Evolutionary conservation across 2,329 filamentous ascomycete species (phyloP).

Genomic region (Cytospora piceae): DNA sequence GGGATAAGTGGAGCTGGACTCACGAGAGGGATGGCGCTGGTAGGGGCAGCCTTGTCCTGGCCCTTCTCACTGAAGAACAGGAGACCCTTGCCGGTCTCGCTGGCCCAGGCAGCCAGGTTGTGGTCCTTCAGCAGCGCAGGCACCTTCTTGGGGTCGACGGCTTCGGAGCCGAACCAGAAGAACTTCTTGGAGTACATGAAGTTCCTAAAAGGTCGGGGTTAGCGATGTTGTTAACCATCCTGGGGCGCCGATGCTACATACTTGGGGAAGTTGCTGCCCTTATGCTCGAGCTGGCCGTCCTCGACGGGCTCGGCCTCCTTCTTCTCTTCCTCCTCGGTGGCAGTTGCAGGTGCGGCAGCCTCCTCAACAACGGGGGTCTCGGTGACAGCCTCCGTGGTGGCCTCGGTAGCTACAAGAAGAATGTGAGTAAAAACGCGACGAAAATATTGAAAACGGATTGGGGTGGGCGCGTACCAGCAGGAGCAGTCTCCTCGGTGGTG

Average conservation of each 20-base stretch:
- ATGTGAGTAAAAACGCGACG: slow-evolving; percentile 2
- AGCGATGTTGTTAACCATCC: slow-evolving; percentile 28
- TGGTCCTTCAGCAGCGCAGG: slow-evolving; percentile 80
- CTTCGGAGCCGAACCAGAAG: slow-evolving; percentile 82
- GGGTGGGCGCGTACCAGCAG: slow-evolving; percentile 28
- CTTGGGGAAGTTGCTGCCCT: slow-evolving; percentile 86
- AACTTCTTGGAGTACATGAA: slow-evolving; percentile 90
- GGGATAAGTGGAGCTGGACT: slow-evolving; percentile 39
- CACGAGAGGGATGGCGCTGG: slow-evolving; percentile 85
- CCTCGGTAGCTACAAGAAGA: slow-evolving; percentile 33
- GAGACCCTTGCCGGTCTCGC: slow-evolving; percentile 92
- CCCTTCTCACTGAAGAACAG: slow-evolving; percentile 87
- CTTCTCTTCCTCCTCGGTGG: slow-evolving; percentile 45
- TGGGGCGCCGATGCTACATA: slow-evolving; percentile 52
- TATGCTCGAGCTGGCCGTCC: slow-evolving; percentile 87
- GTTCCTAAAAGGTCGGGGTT: slow-evolving; percentile 59
- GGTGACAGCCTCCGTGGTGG: slow-evolving; percentile 40
- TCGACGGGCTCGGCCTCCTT: slow-evolving; percentile 59
- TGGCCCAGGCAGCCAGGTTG: slow-evolving; percentile 84
- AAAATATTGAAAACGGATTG: background rate
- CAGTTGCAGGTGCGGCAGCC: slow-evolving; percentile 40
- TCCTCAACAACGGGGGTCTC: slow-evolving; percentile 45
- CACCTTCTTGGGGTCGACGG: slow-evolving; percentile 75
- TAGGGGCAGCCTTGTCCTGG: slow-evolving; percentile 78
- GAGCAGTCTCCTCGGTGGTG: slow-evolving; percentile 25